These are phyloP conservation scores for Dillenia turbinata DNA, from an alignment of 164 flowering plant genomes.

Conservation along the genomic window DNA sequence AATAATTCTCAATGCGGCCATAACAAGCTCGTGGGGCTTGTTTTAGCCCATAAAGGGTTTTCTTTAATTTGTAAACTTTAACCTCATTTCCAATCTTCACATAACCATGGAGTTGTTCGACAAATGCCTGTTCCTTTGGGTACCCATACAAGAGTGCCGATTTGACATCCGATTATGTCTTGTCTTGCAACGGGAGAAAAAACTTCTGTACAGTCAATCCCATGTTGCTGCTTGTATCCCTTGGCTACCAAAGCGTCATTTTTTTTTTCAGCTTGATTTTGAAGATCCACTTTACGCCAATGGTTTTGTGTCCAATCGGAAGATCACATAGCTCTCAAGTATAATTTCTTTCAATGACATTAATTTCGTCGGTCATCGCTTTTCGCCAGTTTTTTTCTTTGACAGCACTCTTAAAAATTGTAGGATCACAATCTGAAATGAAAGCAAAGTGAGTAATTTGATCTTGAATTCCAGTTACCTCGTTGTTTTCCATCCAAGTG, in stretches of 20 bases:
- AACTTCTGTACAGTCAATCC: slow-evolving; percentile 4
- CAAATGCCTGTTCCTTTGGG: slow-evolving; percentile 6
- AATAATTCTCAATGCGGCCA: slow-evolving; percentile 5
- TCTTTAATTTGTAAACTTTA: slow-evolving; percentile 8
- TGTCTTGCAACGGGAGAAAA: slow-evolving; percentile 7
- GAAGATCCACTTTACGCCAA: too few species aligned
- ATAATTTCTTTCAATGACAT: slow-evolving; percentile 6
- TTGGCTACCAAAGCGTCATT: slow-evolving; percentile 9
- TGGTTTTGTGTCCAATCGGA: slow-evolving; percentile 3
- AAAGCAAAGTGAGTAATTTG: slow-evolving; percentile 3
- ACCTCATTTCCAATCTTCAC: neutral
- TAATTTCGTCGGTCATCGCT: slow-evolving; percentile 1
- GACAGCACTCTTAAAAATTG: slow-evolving; percentile 1
- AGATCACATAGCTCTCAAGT: slow-evolving; percentile 6
- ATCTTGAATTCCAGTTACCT: slow-evolving; percentile 3
- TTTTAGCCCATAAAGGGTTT: too few species aligned
- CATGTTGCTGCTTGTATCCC: slow-evolving; percentile 7
- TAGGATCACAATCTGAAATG: slow-evolving; percentile 5
- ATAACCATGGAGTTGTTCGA: slow-evolving; percentile 7
- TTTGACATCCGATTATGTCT: too few species aligned
- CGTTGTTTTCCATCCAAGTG: slow-evolving; percentile 2
- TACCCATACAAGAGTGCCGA: slow-evolving; percentile 9
- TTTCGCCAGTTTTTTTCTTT: slow-evolving; percentile 7
- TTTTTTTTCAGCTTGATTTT: slow-evolving; percentile 1
- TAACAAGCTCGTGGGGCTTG: too few species aligned